phyloP scores from a whole-genome alignment of 2,329 filamentous ascomycete species.

The Diaporthe ampelina region DNA sequence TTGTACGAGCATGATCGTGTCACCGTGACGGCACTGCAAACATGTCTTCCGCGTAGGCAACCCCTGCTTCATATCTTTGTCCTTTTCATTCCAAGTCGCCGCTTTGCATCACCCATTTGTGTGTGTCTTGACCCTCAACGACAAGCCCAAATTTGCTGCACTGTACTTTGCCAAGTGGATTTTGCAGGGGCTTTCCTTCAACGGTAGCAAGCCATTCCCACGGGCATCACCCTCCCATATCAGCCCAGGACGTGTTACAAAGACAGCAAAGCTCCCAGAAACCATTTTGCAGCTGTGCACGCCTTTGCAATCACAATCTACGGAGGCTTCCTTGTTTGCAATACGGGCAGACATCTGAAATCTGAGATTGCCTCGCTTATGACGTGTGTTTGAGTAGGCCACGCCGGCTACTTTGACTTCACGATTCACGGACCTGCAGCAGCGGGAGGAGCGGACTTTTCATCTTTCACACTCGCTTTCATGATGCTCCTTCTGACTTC shows the following conservation, averaged over 20 bases:
- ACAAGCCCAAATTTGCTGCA: background rate
- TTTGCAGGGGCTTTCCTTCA: constrained; percentile 8
- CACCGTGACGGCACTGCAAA: constrained; percentile 16
- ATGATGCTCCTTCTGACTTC: constrained; percentile 23
- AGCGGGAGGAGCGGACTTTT: background rate
- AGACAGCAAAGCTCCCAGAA: background rate
- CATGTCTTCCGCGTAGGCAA: constrained; percentile 42
- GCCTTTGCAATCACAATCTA: background rate
- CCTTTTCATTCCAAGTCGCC: background rate
- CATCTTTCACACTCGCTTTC: background rate
- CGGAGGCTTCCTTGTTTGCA: background rate
- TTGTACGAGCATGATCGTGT: constrained; percentile 30
- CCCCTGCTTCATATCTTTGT: background rate
- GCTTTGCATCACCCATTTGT: background rate
- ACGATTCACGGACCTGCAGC: background rate
- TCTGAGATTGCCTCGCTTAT: background rate
- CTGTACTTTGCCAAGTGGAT: constrained; percentile 20
- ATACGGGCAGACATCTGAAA: background rate
- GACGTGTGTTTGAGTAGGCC: background rate
- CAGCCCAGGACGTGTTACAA: background rate
- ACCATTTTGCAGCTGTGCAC: background rate
- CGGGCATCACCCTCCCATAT: background rate
- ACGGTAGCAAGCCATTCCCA: background rate
- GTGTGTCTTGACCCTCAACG: constrained; percentile 10
- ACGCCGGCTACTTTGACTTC: no score